These are phyloP conservation scores for Kodamaea alishanica DNA, from an alignment of 1,139 yeast species.

Conservation along the genomic window DNA sequence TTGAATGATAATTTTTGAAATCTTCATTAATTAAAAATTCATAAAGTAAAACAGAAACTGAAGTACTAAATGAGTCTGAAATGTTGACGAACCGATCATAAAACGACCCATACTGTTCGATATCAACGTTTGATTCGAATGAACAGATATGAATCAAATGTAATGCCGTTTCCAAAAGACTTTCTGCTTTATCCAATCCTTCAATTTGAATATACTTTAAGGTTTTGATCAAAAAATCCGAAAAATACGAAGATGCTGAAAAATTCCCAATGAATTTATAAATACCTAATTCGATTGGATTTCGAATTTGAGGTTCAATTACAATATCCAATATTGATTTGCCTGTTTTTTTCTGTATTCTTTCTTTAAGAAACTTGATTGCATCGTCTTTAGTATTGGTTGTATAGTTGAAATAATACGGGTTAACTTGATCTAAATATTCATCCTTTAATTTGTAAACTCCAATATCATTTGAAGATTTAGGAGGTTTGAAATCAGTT, in stretches of 20 bases:
- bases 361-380: conserved; percentile 52
- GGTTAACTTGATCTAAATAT: conserved; percentile 57
- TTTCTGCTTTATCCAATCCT: conserved; percentile 46
- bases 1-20: conserved; percentile 44
- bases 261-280: conserved; percentile 38
- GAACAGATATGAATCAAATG: conserved; percentile 64
- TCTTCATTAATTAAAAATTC: conserved; percentile 37
- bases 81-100: conserved; percentile 34
- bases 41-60: conserved; percentile 47
- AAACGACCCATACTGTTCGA: conserved; percentile 29
- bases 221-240: conserved; percentile 49
- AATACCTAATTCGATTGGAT: conserved; percentile 30
- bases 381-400: conserved; percentile 78
- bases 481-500: conserved; percentile 62
- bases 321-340: conserved; percentile 42
- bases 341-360: conserved; percentile 27
- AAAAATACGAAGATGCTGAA: conserved; percentile 50
- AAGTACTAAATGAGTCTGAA: conserved; percentile 28
- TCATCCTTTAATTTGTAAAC: conserved; percentile 62
- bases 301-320: conserved; percentile 42
- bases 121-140: conserved; percentile 30
- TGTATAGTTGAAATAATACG: conserved; percentile 76
- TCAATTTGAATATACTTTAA: conserved; percentile 40
- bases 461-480: conserved; percentile 63
- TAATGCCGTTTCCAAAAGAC: conserved; percentile 54